Evolutionary conservation across 768 basidiomycete species (phyloP).

Genomic region (Dioszegia crocea): DNA sequence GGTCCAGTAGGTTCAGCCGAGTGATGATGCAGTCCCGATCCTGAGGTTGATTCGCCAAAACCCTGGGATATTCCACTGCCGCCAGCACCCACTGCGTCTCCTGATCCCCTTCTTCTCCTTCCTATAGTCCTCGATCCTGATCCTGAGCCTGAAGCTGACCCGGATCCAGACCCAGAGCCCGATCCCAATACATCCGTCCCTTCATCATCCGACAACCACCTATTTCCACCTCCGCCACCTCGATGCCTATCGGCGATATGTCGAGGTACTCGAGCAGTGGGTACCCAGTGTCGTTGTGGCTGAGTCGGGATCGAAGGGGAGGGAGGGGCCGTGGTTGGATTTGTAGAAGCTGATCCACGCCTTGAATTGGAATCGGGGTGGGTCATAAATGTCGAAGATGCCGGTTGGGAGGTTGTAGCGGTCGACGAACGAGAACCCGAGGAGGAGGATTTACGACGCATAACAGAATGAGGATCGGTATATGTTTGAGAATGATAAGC

Average conservation of each 20-base stretch:
- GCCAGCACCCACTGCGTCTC: no score
- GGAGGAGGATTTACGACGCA: not conserved
- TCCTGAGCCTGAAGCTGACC: not conserved
- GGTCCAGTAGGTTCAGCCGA: not conserved
- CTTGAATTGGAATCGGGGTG: not conserved
- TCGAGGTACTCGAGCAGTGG: slow-evolving; percentile 13
- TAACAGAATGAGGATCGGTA: not conserved
- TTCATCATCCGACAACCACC: slow-evolving; percentile 48
- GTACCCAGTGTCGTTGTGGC: slow-evolving; percentile 14
- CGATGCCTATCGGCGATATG: slow-evolving; percentile 14
- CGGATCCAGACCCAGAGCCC: not conserved
- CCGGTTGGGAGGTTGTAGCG: not conserved
- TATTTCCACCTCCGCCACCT: slow-evolving; percentile 14
- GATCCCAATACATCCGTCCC: slow-evolving; percentile 7
- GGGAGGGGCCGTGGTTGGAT: slow-evolving; percentile 4
- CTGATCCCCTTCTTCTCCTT: slow-evolving; percentile 12
- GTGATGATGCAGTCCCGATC: no score
- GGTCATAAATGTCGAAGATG: not conserved
- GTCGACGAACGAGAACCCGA: not conserved
- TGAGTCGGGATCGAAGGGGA: not conserved
- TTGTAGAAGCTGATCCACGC: not conserved
- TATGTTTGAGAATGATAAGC: no score
- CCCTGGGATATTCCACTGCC: no score
- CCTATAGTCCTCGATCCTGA: slow-evolving; percentile 2
- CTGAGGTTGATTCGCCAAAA: no score